Base-by-base conservation (phyloP, 2,329 filamentous ascomycete species). In the Fulvia fulva region DNA sequence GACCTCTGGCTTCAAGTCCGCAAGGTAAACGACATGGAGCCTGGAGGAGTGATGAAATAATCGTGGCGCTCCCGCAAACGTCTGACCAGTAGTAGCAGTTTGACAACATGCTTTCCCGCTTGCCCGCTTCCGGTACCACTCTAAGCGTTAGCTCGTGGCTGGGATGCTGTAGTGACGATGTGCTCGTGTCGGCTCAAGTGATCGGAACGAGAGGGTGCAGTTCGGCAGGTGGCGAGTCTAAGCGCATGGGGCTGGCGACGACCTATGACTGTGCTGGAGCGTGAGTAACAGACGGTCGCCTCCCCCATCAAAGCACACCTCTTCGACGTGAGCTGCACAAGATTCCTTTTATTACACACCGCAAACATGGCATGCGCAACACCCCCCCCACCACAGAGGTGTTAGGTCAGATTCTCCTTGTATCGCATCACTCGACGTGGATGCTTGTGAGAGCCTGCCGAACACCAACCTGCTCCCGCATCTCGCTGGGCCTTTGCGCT, bases 61-160 rank as follows among this genome's bases (percentile, higher is more conserved):
- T 41, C 25, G 44, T 47, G 47, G 14, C 23, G 47, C 26, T 25
- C 46, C 14, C 7, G 46, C 14, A 14, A n/a, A 5, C 25, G 26
- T 11, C 25, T 50, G 47, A 30, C 47, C 47, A 50, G 25, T 28
- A 50, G 25, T 28, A 32, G n/a, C 47, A 50, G 26, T 30, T 30
- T 50, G 47, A 50, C 47, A 50, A n/a, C 47, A 50, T 28, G 47
- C 47, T 30, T 12, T 46, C 44, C 19, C 44, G 44, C 47, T 30
- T 12, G 22, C 44, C 19, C 44, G 44, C 44, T 50, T 50, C 25
- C 46, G 21, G 47, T 50, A 21, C 23, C 44, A 25, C 22, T 8
- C 44, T 14, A 23, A 22, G 21, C 44, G 16, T 47, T 23, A 23
- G 14, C 25, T 47, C 19, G 19, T 14, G n/a, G 26, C n/a, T 3